A percentile compares a stretch with the other conserved stretches of the same genome.
Evolutionary conservation across 1,284 basidiomycete species (phyloP).

Genomic region (Psilocybe mexicana): DNA sequence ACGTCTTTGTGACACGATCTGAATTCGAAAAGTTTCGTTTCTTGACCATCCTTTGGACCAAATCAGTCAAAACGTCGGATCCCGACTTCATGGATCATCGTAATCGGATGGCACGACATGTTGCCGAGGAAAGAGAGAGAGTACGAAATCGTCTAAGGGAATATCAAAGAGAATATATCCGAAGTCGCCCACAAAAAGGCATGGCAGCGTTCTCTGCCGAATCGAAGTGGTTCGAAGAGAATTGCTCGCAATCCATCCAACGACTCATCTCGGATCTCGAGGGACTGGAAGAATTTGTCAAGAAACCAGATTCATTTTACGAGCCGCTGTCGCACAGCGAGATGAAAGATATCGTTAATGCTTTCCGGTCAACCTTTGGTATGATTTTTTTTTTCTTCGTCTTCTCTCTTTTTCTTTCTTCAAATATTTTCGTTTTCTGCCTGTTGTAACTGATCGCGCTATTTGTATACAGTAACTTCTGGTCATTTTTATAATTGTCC

Average conservation of each 20-base stretch:
- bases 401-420: too few relatives aligned
- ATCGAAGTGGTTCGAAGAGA: background rate
- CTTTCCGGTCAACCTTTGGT: background rate
- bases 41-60: background rate
- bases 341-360: conserved; percentile 2
- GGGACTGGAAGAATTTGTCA: background rate
- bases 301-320: background rate
- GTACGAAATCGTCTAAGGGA: background rate
- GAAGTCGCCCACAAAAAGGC: background rate
- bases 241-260: background rate
- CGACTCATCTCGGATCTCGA: background rate
- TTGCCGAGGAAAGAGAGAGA: background rate
- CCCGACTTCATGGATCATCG: background rate
- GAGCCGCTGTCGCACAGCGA: background rate
- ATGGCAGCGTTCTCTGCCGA: background rate
- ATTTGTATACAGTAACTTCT: background rate
- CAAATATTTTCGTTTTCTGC: background rate
- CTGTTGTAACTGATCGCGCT: background rate
- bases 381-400: background rate
- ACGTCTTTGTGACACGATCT: background rate
- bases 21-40: background rate
- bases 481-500: conserved; percentile 2
- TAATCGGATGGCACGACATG: background rate
- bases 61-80: background rate
- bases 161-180: background rate